Conservation (phyloP, 1,284 basidiomycete genomes). For the Ganoderma lingzhi region DNA sequence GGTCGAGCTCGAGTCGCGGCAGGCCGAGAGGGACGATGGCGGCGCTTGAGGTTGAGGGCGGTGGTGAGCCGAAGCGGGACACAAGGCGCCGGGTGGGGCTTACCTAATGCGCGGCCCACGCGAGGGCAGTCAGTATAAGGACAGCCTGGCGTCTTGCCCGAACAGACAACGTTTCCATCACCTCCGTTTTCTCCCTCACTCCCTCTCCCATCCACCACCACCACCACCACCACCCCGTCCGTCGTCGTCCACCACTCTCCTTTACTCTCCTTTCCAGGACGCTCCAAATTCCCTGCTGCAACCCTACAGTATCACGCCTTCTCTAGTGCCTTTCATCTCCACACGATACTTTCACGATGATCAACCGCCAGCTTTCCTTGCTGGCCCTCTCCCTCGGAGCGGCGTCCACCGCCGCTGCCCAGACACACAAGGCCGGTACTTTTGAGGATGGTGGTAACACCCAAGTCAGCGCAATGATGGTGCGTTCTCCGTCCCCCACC, state of each 20-base stretch:
- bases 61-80: conserved; percentile 14
- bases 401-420: conserved; percentile 32
- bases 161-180: conserved; percentile 28
- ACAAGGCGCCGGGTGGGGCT: conserved; percentile 14
- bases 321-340: conserved; percentile 13
- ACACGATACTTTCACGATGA: conserved; percentile 35
- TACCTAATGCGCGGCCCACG: conserved; percentile 25
- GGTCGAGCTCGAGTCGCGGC: conserved; percentile 32
- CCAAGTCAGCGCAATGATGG: conserved; percentile 59
- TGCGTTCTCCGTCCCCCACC: conserved; percentile 31
- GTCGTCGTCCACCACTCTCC: conserved; percentile 37
- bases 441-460: conserved; percentile 57
- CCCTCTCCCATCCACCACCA: conserved; percentile 17
- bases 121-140: conserved; percentile 27
- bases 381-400: conserved; percentile 42
- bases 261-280: conserved; percentile 32
- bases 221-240: conserved; percentile 21
- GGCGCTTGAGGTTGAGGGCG: neutral
- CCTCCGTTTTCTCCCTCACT: conserved; percentile 17
- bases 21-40: conserved; percentile 25
- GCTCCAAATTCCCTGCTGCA: conserved; percentile 3
- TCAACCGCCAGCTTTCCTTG: conserved; percentile 37
- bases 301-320: conserved; percentile 18
- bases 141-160: conserved; percentile 21
- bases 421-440: conserved; percentile 44